Base-by-base conservation (phyloP, 2,329 filamentous ascomycete genomes). In the Aurifilum marmelostoma region DNA sequence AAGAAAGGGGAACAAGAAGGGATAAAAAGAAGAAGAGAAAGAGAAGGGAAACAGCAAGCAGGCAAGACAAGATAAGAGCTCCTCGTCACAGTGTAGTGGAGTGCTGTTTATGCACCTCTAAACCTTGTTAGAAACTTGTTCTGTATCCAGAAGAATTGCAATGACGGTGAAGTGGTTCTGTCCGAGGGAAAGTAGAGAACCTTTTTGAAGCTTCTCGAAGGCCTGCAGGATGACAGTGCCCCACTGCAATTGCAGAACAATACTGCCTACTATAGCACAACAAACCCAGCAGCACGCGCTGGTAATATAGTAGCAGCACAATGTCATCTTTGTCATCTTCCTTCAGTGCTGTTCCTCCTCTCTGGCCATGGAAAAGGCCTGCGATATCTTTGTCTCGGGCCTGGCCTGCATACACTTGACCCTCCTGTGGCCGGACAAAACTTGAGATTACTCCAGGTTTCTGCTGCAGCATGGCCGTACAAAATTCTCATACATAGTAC, bases 121-220 rank as follows among this genome's bases (percentile, higher is more conserved):
- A 56, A 56, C 52, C 27, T 56, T 29, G 52, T 29, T 29, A 14
- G 50, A 14, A 24, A 27, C 8, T 50, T 8, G 47, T 8, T 50
- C 3, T n/a, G 16, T 43, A 43, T 41, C 39, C n/a, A 18, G n/a
- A 24, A 18, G 21, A 24, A 8, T 21, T 50, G n/a, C 43, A 52
- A 12, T 12, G 21, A n/a, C 47, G n/a, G 24, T n/a, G 14, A 32
- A 41, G 32, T 41, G 58, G 43, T 29, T 5, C 24, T 6, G 16
- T 18, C 52, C 52, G 6, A 29, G 27, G 24, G 27, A 29, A 50
- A 2, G 32, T 16, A 5, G 43, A 47, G 21, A 21, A 39, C 27
- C 39, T 6, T 32, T 29, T 52, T 29, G 47, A 65, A 47, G 63
- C 63, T 65, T 54, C 63, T 65, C 32, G 63, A 65, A 65, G 63